Percentiles rank a stretch among this genome's conserved stretches.
phyloP scores from a whole-genome alignment of 257 asterid genomes.

The Parsonsia alboflavescens region DNA sequence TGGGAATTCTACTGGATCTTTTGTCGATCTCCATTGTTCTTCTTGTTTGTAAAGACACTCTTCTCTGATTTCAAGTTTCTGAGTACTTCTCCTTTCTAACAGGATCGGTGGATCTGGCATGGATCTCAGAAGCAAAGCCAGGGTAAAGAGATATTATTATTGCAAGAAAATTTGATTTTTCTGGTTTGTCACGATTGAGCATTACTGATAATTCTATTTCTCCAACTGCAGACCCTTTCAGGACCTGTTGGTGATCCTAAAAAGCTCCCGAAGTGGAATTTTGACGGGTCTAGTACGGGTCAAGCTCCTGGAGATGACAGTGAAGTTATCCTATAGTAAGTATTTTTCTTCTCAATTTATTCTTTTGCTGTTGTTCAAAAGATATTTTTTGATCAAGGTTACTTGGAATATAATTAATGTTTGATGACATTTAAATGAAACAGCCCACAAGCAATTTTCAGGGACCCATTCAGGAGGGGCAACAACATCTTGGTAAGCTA shows the following conservation, averaged over 20 bases:
- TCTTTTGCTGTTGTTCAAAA: no score
- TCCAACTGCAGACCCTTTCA: slow-evolving; percentile 49
- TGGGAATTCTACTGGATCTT: not conserved
- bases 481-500: slow-evolving; percentile 62
- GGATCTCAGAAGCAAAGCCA: slow-evolving; percentile 92
- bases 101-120: slow-evolving; percentile 97
- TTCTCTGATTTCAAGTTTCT: not conserved
- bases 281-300: slow-evolving; percentile 90
- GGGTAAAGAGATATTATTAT: slow-evolving; percentile 39
- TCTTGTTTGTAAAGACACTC: not conserved
- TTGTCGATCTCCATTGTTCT: not conserved
- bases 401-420: not conserved
- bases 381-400: not conserved
- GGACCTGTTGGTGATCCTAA: slow-evolving; percentile 64
- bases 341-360: not conserved
- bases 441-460: slow-evolving; percentile 95
- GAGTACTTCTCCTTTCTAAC: slow-evolving; percentile 5
- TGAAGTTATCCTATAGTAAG: slow-evolving; percentile 91
- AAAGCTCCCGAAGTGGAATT: slow-evolving; percentile 90
- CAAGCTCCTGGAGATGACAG: slow-evolving; percentile 97
- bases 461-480: slow-evolving; percentile 87
- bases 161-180: not conserved
- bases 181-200: not conserved
- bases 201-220: not conserved
- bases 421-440: slow-evolving; percentile 9